A percentile compares a stretch with the other conserved stretches of the same genome.
Evolutionary conservation across 345 rosid species (phyloP).

Genomic region (Combretum micranthum): DNA sequence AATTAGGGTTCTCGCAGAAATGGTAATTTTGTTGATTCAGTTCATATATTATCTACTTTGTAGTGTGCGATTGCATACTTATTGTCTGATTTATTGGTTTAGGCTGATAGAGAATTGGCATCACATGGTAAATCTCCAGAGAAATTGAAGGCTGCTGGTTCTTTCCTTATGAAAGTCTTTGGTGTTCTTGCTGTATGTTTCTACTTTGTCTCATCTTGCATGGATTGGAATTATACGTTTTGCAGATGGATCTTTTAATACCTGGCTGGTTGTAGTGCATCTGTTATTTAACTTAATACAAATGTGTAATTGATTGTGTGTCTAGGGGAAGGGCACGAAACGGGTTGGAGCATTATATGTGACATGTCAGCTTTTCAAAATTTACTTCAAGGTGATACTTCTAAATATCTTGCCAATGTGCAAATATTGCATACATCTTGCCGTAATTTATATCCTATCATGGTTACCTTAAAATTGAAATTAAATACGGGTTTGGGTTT

Average conservation of each 20-base stretch:
- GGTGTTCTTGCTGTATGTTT: constrained; percentile 92
- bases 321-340: constrained; percentile 90
- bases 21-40: constrained; percentile 34
- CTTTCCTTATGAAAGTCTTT: constrained; percentile 91
- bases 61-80: neutral
- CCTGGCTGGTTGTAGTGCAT: neutral
- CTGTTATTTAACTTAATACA: neutral
- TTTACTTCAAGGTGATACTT: constrained; percentile 74
- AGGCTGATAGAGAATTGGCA: constrained; percentile 88
- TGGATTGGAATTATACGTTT: neutral
- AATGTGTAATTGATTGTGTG: constrained; percentile 9
- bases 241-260: no score
- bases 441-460: neutral
- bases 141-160: constrained; percentile 91
- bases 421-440: neutral
- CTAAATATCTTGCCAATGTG: neutral
- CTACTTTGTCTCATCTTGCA: neutral
- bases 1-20: constrained; percentile 90
- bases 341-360: constrained; percentile 92
- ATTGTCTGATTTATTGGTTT: constrained; percentile 16
- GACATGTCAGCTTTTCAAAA: constrained; percentile 92
- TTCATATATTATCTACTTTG: neutral
- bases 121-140: constrained; percentile 82
- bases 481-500: no score
- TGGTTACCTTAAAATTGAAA: neutral